Conservation (phyloP, 129 eudicot species). For the Scalesia atractyloides region DNA sequence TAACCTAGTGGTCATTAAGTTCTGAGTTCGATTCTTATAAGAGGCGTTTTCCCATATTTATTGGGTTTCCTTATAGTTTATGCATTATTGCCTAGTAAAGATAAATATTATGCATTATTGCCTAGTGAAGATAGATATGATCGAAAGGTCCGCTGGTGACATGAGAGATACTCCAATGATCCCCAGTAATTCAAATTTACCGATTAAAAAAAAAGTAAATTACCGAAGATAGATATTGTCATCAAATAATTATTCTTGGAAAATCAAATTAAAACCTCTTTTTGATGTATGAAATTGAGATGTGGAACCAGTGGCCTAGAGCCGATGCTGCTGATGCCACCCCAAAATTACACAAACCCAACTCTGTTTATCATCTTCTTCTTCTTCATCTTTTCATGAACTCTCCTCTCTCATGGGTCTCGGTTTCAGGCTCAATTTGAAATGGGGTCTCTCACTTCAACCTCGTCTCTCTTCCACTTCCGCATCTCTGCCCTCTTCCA, state of each 20-base stretch:
- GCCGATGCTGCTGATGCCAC: conserved; percentile 36
- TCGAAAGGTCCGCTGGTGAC: no score
- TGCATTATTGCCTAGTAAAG: no score
- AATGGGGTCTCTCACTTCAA: conserved; percentile 64
- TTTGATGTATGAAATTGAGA: conserved; percentile 35
- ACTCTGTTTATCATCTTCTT: conserved; percentile 21
- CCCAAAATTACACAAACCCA: conserved; percentile 21
- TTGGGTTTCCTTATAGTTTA: no score
- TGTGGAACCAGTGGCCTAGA: conserved; percentile 68
- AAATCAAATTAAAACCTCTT: not conserved
- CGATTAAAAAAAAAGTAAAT: no score
- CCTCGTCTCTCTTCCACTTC: conserved; percentile 54
- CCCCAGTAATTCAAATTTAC: no score
- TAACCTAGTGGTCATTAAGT: no score
- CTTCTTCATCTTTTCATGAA: conserved; percentile 39
- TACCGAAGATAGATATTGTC: conserved; percentile 34
- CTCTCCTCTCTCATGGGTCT: conserved; percentile 31
- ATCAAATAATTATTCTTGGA: not conserved
- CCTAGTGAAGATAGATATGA: no score
- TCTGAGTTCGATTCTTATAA: no score
- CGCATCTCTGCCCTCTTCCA: conserved; percentile 48
- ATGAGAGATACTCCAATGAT: no score
- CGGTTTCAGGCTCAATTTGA: conserved; percentile 63
- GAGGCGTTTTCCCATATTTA: no score
- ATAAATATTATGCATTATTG: no score